Evolutionary conservation across 495 filamentous ascomycete species (phyloP), one percentile per base, ranked within the genome.

Genomic region (Penicillium psychrofluorescens): DNA sequence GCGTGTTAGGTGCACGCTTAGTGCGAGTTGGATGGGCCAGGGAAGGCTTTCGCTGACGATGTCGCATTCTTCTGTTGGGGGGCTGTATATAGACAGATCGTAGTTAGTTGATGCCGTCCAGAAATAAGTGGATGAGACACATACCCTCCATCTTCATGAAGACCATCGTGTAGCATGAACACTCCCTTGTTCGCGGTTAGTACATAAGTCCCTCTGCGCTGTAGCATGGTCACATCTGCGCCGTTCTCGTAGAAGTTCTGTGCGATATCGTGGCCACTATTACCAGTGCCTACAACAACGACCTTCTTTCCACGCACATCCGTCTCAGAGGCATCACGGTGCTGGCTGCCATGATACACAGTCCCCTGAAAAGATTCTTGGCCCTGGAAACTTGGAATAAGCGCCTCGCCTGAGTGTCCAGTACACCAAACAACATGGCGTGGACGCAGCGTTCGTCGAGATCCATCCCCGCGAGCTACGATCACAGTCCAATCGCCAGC

Each of bases 181-280:
- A 81, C 61, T 1, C 74, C 78, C 22, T 74, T 75, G 7, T 83
- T 68, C 35, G 70, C 75, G 7, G 77, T 77, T n/a, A 90, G 65
- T 10, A 95, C 83, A 49, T 77, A 82, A 0, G 88, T 91, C 6
- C 78, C 79, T 0, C 80, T 80, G 11, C 88, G 77, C 65, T 95
- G 88, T 6, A 95, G 59, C 62, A 95, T 79, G 14, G 86, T 90
- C 5, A 90, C 84, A 15, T 85, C 72, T 27, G 67, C 64, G 0
- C 88, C 88, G 30, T 85, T 81, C 46, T 91, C 85, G 58, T 81
- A 81, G 54, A 74, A 91, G 54, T 90, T 83, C 59, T 91, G 84
- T 10, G 85, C 82, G 48, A 92, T 92, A 54, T 92, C 88, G 51
- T 90, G 83, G n/a, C 76, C 78, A 12, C 84, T 88, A 55, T 90